A percentile compares a stretch with the other conserved stretches of the same genome.
phyloP scores from a whole-genome alignment of 1,284 basidiomycete species.

The Kwoniella shivajii region DNA sequence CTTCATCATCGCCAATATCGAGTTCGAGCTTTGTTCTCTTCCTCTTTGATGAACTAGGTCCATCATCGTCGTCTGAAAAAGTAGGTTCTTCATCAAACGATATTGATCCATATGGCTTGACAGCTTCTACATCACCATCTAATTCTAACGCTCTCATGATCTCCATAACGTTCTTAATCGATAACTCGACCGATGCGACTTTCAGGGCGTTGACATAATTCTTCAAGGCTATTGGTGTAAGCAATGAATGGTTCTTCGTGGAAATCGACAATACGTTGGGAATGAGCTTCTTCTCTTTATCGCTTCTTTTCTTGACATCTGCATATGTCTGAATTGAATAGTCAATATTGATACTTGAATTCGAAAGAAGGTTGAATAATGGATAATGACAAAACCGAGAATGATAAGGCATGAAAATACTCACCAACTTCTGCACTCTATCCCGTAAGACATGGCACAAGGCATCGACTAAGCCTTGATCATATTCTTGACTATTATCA shows the following conservation, averaged over 20 bases:
- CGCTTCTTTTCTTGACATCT: slow-evolving; percentile 18
- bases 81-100: slow-evolving; percentile 14
- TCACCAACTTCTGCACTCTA: slow-evolving; percentile 37
- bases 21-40: slow-evolving; percentile 20
- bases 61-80: slow-evolving; percentile 23
- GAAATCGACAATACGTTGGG: slow-evolving; percentile 41
- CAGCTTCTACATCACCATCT: slow-evolving; percentile 49
- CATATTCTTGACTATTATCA: slow-evolving; percentile 50
- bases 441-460: slow-evolving; percentile 37
- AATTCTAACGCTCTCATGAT: slow-evolving; percentile 51
- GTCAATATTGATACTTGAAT: too few species aligned
- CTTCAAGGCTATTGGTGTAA: slow-evolving; percentile 39
- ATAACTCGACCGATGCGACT: slow-evolving; percentile 37
- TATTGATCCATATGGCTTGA: slow-evolving; percentile 47
- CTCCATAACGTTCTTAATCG: slow-evolving; percentile 53
- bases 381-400: neutral
- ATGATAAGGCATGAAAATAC: slow-evolving; percentile 7
- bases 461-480: slow-evolving; percentile 44
- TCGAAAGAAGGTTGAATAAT: neutral
- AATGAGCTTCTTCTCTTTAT: slow-evolving; percentile 17
- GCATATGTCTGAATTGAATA: slow-evolving; percentile 16
- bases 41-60: slow-evolving; percentile 11
- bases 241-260: slow-evolving; percentile 35
- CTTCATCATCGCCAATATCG: slow-evolving; percentile 14
- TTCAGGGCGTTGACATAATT: slow-evolving; percentile 33